Evolutionary conservation across 2,329 filamentous ascomycete species (phyloP), one percentile per base, ranked within the genome.

Genomic region (Sphaerulina populicola): DNA sequence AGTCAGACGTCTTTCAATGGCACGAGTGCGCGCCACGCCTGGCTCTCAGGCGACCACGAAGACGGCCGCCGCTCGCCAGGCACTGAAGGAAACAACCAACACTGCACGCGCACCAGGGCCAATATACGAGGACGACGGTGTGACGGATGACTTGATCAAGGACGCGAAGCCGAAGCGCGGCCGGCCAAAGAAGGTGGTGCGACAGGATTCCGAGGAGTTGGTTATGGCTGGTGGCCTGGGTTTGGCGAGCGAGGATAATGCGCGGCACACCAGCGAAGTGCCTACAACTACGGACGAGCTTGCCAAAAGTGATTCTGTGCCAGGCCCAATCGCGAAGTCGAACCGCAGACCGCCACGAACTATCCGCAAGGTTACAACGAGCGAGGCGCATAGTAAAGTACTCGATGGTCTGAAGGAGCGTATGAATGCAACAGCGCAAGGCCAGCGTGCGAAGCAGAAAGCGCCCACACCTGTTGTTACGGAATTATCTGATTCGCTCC

Each of bases 381-480:
- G 51, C 27, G 55, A 62, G 43, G 60, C 55, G 39, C 61, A 65
- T 33, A 61, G 43, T 30, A 59, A 58, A 30, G 64, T 64, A 2
- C 42, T 67, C 39, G 60, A 66, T 23, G 62, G 60, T n/a, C 44
- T 69, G 54, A 66, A 63, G 53, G 55, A 61, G 55, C 61, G 65
- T 15, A 66, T 66, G 61, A 58, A 64, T 35, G 62, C 62, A 31
- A 64, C 62, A 4, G 58, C 60, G 35, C 54, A 54, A 48, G 54
- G 51, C 12, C 54, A 56, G 47, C 57, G 55, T 18, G 51, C 50
- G 31, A 56, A 54, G 31, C 52, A 53, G 50, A 49, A 33, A 18
- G 48, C 43, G n/a, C 40, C 38, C 14, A 37, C 44, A 9, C 12
- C 27, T 2, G 30, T 44, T n/a, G 43, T 45, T 31, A 30, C 29